Percentiles rank a stretch among this genome's conserved stretches.
Conservation (phyloP, 345 rosid species). For the Murraya paniculata region DNA sequence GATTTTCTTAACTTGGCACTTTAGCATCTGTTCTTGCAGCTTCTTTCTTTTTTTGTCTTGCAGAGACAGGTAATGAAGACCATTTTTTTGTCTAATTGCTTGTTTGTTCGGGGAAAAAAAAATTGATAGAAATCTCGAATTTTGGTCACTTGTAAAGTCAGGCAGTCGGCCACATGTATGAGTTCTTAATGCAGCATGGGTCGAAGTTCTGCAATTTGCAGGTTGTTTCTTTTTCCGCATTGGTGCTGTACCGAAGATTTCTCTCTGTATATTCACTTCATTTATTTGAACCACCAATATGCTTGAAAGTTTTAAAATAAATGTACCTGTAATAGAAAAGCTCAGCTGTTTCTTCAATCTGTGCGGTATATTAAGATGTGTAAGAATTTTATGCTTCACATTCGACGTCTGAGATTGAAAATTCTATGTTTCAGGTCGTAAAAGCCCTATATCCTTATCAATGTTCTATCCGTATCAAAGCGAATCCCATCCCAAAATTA, state of each 20-base stretch:
- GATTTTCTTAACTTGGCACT: slow-evolving; percentile 1
- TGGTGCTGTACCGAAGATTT: no score
- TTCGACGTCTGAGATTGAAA: not conserved
- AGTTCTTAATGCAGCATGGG: not conserved
- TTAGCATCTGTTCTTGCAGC: not conserved
- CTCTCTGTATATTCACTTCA: no score
- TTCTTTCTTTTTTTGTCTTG: not conserved
- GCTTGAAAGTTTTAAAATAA: no score
- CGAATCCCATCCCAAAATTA: not conserved
- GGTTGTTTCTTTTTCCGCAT: not conserved
- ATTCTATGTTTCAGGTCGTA: not conserved
- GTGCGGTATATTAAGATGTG: not conserved
- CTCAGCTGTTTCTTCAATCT: not conserved
- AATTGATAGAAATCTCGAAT: no score
- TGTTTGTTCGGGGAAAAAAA: no score
- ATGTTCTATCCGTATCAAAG: not conserved
- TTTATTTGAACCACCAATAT: no score
- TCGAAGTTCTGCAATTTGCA: slow-evolving; percentile 2
- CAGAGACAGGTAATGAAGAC: not conserved
- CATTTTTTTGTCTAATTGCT: slow-evolving; percentile 3
- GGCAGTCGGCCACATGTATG: not conserved
- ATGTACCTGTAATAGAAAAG: no score
- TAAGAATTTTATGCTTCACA: not conserved
- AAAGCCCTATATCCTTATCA: not conserved
- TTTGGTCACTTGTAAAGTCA: not conserved